These are phyloP conservation scores for Phytopythium helicoides DNA, from an alignment of 352 stramenopile species.

Conservation along the genomic window DNA sequence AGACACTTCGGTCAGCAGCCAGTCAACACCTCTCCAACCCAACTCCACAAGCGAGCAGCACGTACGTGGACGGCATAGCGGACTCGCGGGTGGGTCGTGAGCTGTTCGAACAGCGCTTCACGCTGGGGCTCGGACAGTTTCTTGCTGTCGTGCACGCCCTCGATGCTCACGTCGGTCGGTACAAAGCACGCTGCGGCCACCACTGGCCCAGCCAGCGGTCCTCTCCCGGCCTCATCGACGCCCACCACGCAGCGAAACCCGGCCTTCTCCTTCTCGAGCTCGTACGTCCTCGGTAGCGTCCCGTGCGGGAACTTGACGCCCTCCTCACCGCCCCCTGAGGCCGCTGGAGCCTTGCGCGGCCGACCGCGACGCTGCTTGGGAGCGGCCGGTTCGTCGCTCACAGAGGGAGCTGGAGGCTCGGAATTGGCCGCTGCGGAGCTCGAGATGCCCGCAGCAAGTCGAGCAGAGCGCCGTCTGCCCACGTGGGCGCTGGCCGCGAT, in stretches of 20 bases:
- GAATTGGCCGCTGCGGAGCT: not conserved
- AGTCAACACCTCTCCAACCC: no score
- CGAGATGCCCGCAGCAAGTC: slow-evolving; percentile 14
- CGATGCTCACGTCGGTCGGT: slow-evolving; percentile 73
- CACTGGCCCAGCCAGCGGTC: slow-evolving; percentile 92
- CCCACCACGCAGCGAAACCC: slow-evolving; percentile 86
- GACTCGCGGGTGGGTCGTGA: slow-evolving; percentile 78
- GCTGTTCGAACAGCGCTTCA: slow-evolving; percentile 87
- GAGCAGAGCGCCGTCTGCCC: slow-evolving; percentile 20
- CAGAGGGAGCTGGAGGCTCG: not conserved
- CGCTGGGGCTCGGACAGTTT: slow-evolving; percentile 93
- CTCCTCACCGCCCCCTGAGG: not conserved
- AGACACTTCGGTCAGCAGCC: no score
- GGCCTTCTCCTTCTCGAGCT: slow-evolving; percentile 42
- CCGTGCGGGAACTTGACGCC: slow-evolving; percentile 36
- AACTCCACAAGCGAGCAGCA: not conserved
- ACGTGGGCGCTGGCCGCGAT: slow-evolving; percentile 13
- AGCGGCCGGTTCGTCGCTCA: not conserved
- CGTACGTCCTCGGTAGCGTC: slow-evolving; percentile 57
- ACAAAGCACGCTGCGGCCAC: slow-evolving; percentile 76
- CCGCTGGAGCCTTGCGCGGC: not conserved
- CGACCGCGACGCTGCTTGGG: not conserved
- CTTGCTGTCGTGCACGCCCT: slow-evolving; percentile 95
- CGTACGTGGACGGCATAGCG: slow-evolving; percentile 83
- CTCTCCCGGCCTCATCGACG: slow-evolving; percentile 96